phyloP scores from a whole-genome alignment of 1,284 basidiomycete genomes.

The Apiotrichum sp. region DNA sequence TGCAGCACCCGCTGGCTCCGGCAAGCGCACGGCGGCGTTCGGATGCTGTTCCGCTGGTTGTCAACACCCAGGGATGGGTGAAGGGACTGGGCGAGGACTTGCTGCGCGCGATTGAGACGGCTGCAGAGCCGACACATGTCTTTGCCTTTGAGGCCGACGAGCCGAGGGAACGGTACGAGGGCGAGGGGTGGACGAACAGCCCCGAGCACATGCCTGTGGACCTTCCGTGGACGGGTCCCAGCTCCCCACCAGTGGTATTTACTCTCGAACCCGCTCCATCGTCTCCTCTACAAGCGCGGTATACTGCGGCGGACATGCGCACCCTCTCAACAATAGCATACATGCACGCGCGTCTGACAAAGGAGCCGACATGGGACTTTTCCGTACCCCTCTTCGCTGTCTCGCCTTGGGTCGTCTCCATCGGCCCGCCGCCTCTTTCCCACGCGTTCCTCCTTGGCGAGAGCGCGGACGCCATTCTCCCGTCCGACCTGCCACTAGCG shows the following conservation, averaged over 20 bases:
- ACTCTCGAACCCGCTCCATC: constrained; percentile 35
- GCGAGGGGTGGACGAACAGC: constrained; percentile 29
- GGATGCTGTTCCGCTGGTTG: constrained; percentile 69
- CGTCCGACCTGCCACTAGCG: constrained; percentile 60
- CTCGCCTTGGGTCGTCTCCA: constrained; percentile 63
- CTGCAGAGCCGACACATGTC: constrained; percentile 60
- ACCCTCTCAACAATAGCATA: constrained; percentile 70
- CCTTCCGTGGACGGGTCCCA: not conserved
- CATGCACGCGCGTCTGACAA: constrained; percentile 56
- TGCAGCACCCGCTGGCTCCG: constrained; percentile 52
- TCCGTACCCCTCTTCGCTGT: constrained; percentile 60
- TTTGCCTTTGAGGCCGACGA: constrained; percentile 52
- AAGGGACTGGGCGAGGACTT: constrained; percentile 89
- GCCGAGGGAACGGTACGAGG: constrained; percentile 58
- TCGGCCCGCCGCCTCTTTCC: constrained; percentile 51
- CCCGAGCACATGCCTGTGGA: constrained; percentile 15
- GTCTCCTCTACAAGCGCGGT: constrained; percentile 49
- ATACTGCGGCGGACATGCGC: constrained; percentile 68
- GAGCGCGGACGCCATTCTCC: constrained; percentile 66
- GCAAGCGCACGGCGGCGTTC: constrained; percentile 42
- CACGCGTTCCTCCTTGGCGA: constrained; percentile 61
- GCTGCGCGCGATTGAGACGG: constrained; percentile 60
- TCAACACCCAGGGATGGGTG: constrained; percentile 96
- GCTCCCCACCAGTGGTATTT: constrained; percentile 53
- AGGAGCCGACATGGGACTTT: constrained; percentile 58